Conservation (phyloP, 495 filamentous ascomycete species). For the Penicillium soppii region DNA sequence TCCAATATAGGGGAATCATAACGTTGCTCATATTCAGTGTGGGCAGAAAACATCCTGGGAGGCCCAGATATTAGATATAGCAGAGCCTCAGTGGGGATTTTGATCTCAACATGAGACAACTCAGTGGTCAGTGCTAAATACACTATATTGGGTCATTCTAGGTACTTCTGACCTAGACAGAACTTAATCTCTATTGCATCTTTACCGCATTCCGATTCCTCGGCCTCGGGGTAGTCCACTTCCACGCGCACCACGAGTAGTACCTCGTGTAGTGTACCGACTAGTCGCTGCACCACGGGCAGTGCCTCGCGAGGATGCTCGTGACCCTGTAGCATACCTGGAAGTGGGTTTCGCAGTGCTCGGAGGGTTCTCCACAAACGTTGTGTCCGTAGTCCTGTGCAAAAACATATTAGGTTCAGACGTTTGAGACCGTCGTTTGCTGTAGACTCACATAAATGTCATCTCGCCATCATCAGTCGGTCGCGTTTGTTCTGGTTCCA, state of each 20-base stretch:
- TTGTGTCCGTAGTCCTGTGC: slow-evolving; percentile 85
- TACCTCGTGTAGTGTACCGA: slow-evolving; percentile 41
- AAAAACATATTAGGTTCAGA: slow-evolving; percentile 17
- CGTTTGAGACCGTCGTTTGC: not conserved
- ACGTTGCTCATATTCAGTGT: not conserved
- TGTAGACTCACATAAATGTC: slow-evolving; percentile 75
- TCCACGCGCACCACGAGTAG: slow-evolving; percentile 31
- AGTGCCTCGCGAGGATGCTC: slow-evolving; percentile 30
- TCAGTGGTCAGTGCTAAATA: not conserved
- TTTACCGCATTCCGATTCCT: slow-evolving; percentile 30
- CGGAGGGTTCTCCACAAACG: slow-evolving; percentile 87
- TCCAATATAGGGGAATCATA: not conserved
- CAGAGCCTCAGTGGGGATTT: no score
- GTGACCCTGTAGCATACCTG: slow-evolving; percentile 54
- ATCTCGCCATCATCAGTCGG: slow-evolving; percentile 61
- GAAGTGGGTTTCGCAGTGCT: slow-evolving; percentile 55
- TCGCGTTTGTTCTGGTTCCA: slow-evolving; percentile 29
- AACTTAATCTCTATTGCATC: no score
- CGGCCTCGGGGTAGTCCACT: slow-evolving; percentile 44
- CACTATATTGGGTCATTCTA: not conserved
- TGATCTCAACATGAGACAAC: not conserved
- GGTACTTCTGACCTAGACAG: not conserved
- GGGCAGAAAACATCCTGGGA: not conserved
- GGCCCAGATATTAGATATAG: not conserved
- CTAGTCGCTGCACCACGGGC: slow-evolving; percentile 43